Evolutionary conservation across 2,329 filamentous ascomycete genomes (phyloP).

Genomic region (Pyrenochaeta sp.): DNA sequence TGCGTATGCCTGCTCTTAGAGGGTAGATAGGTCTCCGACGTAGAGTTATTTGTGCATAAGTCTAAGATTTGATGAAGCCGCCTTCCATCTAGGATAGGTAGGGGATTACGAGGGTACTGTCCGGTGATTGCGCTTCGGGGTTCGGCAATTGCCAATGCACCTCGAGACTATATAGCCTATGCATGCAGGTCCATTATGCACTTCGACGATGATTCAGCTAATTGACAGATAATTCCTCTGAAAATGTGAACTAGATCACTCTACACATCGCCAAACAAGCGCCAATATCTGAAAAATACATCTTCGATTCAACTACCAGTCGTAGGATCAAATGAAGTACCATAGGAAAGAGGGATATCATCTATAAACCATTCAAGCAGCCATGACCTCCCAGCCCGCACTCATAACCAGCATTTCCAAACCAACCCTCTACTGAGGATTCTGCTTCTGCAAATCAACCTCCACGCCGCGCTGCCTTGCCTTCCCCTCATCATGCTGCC

Average conservation of each 20-base stretch:
- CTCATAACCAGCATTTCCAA: background rate
- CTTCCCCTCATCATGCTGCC: slow-evolving; percentile 83
- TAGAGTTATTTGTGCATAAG: too few relatives aligned
- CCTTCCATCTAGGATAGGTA: too few relatives aligned
- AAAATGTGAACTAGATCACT: too few relatives aligned
- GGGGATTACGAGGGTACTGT: too few relatives aligned
- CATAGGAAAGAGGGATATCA: slow-evolving; percentile 27
- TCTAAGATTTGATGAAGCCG: too few relatives aligned
- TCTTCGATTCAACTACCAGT: background rate
- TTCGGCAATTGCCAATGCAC: background rate
- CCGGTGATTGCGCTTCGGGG: background rate
- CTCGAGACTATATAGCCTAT: background rate
- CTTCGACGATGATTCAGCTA: background rate
- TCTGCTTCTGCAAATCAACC: slow-evolving; percentile 79
- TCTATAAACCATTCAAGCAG: slow-evolving; percentile 7
- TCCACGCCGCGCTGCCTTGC: slow-evolving; percentile 82
- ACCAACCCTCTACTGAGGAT: slow-evolving; percentile 24
- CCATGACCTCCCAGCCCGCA: background rate
- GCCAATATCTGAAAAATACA: background rate
- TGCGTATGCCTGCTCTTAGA: too few relatives aligned
- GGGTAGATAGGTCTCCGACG: too few relatives aligned
- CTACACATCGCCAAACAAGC: too few relatives aligned
- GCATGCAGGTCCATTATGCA: background rate
- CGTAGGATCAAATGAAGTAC: background rate
- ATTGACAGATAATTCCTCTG: too few relatives aligned